Evolutionary conservation across 1,284 basidiomycete genomes (phyloP).

Genomic region (Neotropicomus parvogracilis): DNA sequence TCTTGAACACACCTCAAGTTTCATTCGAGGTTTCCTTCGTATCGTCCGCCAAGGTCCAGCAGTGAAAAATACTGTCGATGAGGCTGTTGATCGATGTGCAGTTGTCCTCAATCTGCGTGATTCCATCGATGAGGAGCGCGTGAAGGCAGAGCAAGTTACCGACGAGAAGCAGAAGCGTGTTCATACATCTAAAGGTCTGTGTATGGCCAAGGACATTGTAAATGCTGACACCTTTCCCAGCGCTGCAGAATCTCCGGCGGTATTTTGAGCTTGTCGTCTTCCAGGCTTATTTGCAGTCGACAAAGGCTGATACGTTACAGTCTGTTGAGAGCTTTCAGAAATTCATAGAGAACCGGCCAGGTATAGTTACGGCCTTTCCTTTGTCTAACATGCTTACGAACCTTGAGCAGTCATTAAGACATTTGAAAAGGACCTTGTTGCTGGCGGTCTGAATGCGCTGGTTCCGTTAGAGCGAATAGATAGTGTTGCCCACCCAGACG

Average conservation of each 20-base stretch:
- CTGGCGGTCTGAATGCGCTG: conserved; percentile 77
- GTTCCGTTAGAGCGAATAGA: conserved; percentile 82
- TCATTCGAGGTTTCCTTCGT: conserved; percentile 71
- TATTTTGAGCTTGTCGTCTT: conserved; percentile 94
- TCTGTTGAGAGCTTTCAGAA: conserved; percentile 77
- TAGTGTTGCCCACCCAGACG: conserved; percentile 83
- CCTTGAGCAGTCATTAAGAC: conserved; percentile 81
- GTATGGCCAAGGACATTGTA: neutral
- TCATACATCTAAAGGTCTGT: conserved; percentile 67
- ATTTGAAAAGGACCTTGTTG: conserved; percentile 86
- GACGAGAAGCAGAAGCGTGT: conserved; percentile 67
- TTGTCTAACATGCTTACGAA: neutral
- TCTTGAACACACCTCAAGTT: conserved; percentile 5
- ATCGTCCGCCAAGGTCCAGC: conserved; percentile 89
- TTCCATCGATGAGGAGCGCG: conserved; percentile 80
- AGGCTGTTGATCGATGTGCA: conserved; percentile 86
- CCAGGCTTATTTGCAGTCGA: conserved; percentile 90
- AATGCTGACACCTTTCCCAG: conserved; percentile 36
- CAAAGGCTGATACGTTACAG: conserved; percentile 75
- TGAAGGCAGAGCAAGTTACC: conserved; percentile 71
- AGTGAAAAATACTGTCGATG: conserved; percentile 88
- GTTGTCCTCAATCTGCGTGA: conserved; percentile 85
- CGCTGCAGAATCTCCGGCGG: conserved; percentile 75
- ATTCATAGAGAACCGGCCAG: conserved; percentile 80
- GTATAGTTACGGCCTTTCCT: conserved; percentile 36